Conservation (phyloP, 1,284 basidiomycete genomes). For the Boletus subluridellus region DNA sequence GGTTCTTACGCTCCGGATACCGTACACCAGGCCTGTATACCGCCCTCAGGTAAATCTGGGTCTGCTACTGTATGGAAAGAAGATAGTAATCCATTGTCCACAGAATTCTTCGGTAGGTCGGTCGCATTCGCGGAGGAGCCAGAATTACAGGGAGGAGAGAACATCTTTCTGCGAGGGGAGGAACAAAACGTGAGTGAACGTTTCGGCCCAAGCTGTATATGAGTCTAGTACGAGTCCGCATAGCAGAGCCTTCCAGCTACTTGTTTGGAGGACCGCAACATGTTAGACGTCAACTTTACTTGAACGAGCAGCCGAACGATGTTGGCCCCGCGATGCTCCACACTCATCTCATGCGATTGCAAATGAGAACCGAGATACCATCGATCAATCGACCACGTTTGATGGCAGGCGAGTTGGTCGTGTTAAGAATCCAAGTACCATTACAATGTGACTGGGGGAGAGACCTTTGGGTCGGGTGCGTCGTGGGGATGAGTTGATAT, state of each 20-base stretch:
- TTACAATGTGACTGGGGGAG: no score
- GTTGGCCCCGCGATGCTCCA: neutral
- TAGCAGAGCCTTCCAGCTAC: neutral
- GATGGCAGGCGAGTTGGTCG: neutral
- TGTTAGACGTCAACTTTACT: neutral
- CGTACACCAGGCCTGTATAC: constrained; percentile 29
- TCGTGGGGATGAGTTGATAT: no score
- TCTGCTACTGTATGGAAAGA: neutral
- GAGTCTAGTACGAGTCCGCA: neutral
- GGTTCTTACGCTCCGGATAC: constrained; percentile 28
- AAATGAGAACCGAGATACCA: neutral
- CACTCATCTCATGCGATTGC: neutral
- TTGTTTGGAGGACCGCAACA: neutral
- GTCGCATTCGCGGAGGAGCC: constrained; percentile 36
- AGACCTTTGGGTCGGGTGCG: no score
- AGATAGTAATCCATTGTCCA: neutral
- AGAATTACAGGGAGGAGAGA: neutral
- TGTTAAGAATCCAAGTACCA: no score
- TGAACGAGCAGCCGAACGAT: neutral
- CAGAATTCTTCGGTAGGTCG: constrained; percentile 30
- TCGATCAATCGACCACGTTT: neutral
- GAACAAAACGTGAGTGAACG: neutral
- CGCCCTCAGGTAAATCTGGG: constrained; percentile 25
- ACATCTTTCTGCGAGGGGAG: constrained; percentile 3
- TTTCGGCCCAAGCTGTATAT: constrained; percentile 6